A percentile compares a stretch with the other conserved stretches of the same genome.
phyloP scores from a whole-genome alignment of 495 filamentous ascomycete genomes.

The Halenospora varia region DNA sequence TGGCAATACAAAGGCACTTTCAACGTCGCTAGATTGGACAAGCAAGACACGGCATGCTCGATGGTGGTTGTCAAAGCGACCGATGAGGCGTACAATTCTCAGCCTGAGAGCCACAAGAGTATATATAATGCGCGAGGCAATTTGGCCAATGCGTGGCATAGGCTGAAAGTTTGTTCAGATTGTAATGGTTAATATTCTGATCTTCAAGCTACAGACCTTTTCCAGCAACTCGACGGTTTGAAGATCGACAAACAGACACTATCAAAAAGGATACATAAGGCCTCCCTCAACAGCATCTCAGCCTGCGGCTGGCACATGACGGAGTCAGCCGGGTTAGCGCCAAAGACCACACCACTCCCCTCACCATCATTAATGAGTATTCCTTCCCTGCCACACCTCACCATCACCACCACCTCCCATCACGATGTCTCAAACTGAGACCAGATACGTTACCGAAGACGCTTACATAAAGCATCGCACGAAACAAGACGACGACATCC shows the following conservation, averaged over 20 bases:
- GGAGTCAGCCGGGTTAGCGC: neutral
- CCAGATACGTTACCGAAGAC: neutral
- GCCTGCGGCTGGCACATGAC: no score
- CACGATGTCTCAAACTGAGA: neutral
- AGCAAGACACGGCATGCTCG: conserved; percentile 24
- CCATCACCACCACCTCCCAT: neutral
- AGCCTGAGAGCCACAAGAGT: conserved; percentile 45
- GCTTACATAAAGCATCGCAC: neutral
- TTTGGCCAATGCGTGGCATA: conserved; percentile 52
- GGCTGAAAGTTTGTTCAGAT: conserved; percentile 16
- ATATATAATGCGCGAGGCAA: conserved; percentile 54
- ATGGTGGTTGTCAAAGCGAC: conserved; percentile 52
- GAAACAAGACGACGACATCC: neutral
- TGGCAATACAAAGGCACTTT: conserved; percentile 40
- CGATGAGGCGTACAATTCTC: conserved; percentile 54
- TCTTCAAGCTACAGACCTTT: neutral
- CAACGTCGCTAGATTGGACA: neutral
- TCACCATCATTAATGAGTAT: no score
- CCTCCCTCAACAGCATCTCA: neutral
- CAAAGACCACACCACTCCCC: neutral
- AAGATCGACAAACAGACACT: neutral
- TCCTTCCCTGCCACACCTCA: no score
- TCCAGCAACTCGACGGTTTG: neutral
- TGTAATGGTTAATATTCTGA: neutral
- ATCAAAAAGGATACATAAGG: neutral